Conservation (phyloP, 345 rosid genomes). For the Cochlearia excelsa region DNA sequence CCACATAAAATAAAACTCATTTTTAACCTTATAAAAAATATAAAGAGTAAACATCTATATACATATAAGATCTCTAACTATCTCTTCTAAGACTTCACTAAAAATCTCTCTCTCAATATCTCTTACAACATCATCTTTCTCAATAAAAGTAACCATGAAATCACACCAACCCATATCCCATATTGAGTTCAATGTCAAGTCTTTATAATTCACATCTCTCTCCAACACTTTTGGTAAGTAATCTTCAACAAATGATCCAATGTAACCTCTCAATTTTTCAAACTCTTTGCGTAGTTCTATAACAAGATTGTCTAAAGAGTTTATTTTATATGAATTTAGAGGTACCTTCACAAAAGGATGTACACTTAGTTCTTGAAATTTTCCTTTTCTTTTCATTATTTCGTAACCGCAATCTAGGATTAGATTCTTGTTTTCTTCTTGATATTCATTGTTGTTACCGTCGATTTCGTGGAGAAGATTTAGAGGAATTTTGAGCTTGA, state of each 20-base stretch:
- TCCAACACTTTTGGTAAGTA: conserved; percentile 64
- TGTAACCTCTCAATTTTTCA: conserved; percentile 43
- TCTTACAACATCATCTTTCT: conserved; percentile 65
- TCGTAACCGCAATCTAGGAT: conserved; percentile 74
- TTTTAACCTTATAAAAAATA: too few relatives aligned
- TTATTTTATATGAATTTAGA: conserved; percentile 34
- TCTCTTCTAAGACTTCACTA: conserved; percentile 61
- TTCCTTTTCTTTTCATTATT: conserved; percentile 75
- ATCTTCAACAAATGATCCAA: conserved; percentile 46
- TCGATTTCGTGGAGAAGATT: conserved; percentile 30
- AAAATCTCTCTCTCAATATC: conserved; percentile 71
- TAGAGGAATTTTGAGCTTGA: conserved; percentile 64
- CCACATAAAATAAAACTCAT: too few relatives aligned
- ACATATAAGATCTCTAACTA: conserved; percentile 53
- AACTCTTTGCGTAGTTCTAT: conserved; percentile 54
- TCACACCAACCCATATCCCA: conserved; percentile 86
- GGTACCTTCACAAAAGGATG: conserved; percentile 59
- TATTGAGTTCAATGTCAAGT: conserved; percentile 70
- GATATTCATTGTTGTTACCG: conserved; percentile 23
- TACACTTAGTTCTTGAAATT: conserved; percentile 58
- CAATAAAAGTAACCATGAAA: conserved; percentile 42
- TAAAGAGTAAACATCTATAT: conserved; percentile 8
- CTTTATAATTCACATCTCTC: conserved; percentile 49
- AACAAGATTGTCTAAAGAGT: conserved; percentile 61
- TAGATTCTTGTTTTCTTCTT: conserved; percentile 52